Percentiles rank a stretch among this genome's conserved stretches.
Evolutionary conservation across 2,329 filamentous ascomycete species (phyloP).

Genomic region (Aureobasidium zeae): DNA sequence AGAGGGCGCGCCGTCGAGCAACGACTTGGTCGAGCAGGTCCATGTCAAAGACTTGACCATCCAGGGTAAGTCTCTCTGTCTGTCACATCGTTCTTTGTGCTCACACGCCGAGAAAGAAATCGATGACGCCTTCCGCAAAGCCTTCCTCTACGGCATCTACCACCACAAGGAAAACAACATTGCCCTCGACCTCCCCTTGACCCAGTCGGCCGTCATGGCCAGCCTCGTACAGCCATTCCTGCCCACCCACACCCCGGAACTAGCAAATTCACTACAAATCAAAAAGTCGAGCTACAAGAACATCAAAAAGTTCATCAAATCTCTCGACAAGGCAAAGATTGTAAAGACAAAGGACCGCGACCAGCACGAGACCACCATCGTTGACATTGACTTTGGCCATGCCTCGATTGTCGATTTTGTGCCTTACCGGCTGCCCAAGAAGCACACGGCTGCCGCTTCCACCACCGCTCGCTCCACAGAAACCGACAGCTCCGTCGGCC

Average conservation of each 20-base stretch:
- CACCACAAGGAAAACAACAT: conserved; percentile 50
- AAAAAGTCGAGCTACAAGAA: conserved; percentile 65
- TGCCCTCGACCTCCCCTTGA: conserved; percentile 52
- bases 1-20: conserved; percentile 24
- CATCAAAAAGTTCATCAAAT: conserved; percentile 60
- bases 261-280: conserved; percentile 52
- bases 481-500: conserved; percentile 35
- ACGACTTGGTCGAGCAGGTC: conserved; percentile 25
- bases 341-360: conserved; percentile 56
- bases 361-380: conserved; percentile 53
- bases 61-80: conserved; percentile 39
- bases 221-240: conserved; percentile 58
- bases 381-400: conserved; percentile 57
- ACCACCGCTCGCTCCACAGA: conserved; percentile 27
- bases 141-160: conserved; percentile 54
- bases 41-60: conserved; percentile 45
- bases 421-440: conserved; percentile 54
- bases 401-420: conserved; percentile 45
- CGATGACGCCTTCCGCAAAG: conserved; percentile 55
- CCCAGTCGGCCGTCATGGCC: conserved; percentile 54
- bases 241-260: conserved; percentile 47
- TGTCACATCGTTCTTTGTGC: conserved; percentile 10
- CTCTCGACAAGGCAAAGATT: conserved; percentile 54
- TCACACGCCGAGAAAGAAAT: conserved; percentile 42
- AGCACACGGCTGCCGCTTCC: conserved; percentile 38